Conservation (phyloP, 495 filamentous ascomycete species). For the Trichoderma parareesei region DNA sequence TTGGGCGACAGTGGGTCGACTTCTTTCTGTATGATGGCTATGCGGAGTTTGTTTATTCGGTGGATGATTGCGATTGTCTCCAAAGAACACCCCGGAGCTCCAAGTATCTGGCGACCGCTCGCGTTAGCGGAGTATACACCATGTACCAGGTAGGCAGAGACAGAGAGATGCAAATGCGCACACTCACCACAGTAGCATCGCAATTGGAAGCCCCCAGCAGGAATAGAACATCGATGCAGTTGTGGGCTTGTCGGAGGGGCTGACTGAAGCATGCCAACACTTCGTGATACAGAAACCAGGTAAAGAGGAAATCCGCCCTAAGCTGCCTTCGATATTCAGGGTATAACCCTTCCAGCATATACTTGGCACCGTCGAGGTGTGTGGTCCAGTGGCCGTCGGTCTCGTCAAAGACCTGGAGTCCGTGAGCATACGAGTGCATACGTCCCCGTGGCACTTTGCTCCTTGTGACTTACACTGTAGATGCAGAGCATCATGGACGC, state of each 20-base stretch:
- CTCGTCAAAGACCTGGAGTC: slow-evolving; percentile 27
- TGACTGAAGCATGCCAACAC: slow-evolving; percentile 27
- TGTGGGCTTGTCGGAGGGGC: slow-evolving; percentile 19
- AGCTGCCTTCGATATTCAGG: slow-evolving; percentile 13
- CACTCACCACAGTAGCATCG: slow-evolving; percentile 23
- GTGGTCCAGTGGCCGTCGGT: slow-evolving; percentile 28
- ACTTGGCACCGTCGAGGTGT: slow-evolving; percentile 27
- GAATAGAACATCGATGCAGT: slow-evolving; percentile 17
- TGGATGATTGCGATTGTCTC: slow-evolving; percentile 28
- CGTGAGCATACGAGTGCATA: neutral
- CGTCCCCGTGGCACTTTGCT: neutral
- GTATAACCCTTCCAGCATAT: slow-evolving; percentile 19
- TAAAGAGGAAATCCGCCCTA: slow-evolving; percentile 25
- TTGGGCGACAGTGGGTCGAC: slow-evolving; percentile 13
- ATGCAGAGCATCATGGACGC: slow-evolving; percentile 33
- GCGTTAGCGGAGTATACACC: slow-evolving; percentile 12
- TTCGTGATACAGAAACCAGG: slow-evolving; percentile 31
- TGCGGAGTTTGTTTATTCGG: slow-evolving; percentile 22
- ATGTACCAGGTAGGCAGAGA: neutral
- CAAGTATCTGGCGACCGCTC: slow-evolving; percentile 21
- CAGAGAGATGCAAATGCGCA: neutral
- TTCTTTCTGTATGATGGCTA: slow-evolving; percentile 10
- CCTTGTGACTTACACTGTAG: slow-evolving; percentile 23
- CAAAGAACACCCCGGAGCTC: slow-evolving; percentile 28
- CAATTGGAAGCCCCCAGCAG: slow-evolving; percentile 17